Evolutionary conservation across 2,329 filamentous ascomycete genomes (phyloP).

Genomic region (Aspergillaceae sp.): DNA sequence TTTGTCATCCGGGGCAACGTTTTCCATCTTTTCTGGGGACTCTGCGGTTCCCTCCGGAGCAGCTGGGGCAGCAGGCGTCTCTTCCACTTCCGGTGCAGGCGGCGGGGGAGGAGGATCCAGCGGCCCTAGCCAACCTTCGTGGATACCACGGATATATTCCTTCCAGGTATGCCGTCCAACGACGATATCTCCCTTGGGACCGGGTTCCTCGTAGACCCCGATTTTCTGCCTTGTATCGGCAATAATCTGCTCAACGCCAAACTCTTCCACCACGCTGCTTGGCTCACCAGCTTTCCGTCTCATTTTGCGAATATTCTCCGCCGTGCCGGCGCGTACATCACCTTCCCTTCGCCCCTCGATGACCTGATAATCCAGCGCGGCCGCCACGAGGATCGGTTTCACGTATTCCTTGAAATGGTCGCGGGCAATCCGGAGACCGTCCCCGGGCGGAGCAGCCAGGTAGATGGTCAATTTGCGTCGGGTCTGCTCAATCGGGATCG

Average conservation of each 20-base stretch:
- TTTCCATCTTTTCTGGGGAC: conserved; percentile 28
- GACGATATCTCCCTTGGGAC: conserved; percentile 73
- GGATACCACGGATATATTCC: conserved; percentile 85
- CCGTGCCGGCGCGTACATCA: conserved; percentile 79
- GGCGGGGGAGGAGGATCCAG: conserved; percentile 44
- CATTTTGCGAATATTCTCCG: conserved; percentile 67
- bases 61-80: conserved; percentile 19
- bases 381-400: conserved; percentile 83
- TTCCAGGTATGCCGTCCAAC: conserved; percentile 94
- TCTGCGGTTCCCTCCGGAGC: conserved; percentile 4
- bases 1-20: conserved; percentile 45
- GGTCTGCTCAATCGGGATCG: conserved; percentile 62
- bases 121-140: conserved; percentile 94
- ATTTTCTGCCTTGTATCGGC: conserved; percentile 56
- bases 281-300: conserved; percentile 55
- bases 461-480: conserved; percentile 80
- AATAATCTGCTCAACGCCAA: conserved; percentile 53
- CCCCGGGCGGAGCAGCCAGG: conserved; percentile 75
- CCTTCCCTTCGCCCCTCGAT: conserved; percentile 86
- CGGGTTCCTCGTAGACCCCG: conserved; percentile 62
- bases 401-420: conserved; percentile 95
- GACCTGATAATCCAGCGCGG: conserved; percentile 91
- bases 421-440: conserved; percentile 73
- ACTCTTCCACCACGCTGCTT: conserved; percentile 32
- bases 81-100: conserved; percentile 12